Percentiles rank a stretch among this genome's conserved stretches.
phyloP scores from a whole-genome alignment of 805 yeast genomes.

The Sugiyamaella qingdaonensis region DNA sequence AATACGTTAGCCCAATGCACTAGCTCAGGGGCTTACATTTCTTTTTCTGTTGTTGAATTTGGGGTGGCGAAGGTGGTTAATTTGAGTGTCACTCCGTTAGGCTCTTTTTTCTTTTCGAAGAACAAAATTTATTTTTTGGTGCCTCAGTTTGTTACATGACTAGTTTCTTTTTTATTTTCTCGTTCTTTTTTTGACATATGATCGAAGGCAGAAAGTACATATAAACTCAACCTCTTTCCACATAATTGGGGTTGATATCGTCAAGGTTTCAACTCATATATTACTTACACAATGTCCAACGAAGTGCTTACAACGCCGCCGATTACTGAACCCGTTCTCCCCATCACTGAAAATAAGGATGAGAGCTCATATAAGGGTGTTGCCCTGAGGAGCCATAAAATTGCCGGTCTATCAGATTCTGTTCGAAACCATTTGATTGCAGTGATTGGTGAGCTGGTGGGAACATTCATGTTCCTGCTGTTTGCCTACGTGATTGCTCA shows the following conservation, averaged over 20 bases:
- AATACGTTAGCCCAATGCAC: no score
- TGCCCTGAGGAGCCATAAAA: neutral
- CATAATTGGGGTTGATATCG: no score
- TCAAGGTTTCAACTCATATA: no score
- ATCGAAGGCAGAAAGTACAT: no score
- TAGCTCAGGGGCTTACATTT: no score
- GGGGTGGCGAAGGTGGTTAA: no score
- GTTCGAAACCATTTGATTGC: constrained; percentile 62
- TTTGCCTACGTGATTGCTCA: constrained; percentile 79
- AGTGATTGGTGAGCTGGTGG: constrained; percentile 75
- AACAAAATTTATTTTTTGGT: neutral
- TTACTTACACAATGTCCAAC: constrained; percentile 1
- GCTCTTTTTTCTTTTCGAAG: neutral
- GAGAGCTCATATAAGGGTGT: constrained; percentile 3
- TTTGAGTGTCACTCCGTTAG: no score
- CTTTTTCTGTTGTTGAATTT: no score
- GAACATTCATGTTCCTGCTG: constrained; percentile 82
- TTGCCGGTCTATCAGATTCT: constrained; percentile 39
- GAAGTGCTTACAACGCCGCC: constrained; percentile 11
- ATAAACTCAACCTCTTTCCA: no score
- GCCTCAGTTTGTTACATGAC: neutral
- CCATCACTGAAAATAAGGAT: constrained; percentile 12
- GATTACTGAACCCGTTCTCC: constrained; percentile 12
- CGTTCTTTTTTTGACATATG: no score
- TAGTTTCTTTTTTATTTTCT: neutral